Evolutionary conservation across 345 rosid genomes (phyloP).

Genomic region (Balakata baccata): DNA sequence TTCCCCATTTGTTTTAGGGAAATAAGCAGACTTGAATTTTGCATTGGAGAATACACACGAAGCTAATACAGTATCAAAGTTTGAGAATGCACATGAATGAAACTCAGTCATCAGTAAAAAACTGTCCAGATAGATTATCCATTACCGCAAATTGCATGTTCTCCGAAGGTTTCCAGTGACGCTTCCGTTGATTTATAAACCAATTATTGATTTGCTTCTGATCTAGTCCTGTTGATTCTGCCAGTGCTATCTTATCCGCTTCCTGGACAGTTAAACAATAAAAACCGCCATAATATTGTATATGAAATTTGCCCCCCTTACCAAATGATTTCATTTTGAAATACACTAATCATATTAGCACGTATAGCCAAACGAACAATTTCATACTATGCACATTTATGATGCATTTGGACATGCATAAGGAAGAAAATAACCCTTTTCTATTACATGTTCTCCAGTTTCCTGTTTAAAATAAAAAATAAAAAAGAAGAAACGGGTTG

Average conservation of each 20-base stretch:
- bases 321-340: too few species aligned
- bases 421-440: too few species aligned
- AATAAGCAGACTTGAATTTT: slow-evolving; percentile 10
- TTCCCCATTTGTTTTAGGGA: not conserved
- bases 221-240: slow-evolving; percentile 36
- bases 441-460: too few species aligned
- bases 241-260: slow-evolving; percentile 32
- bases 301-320: too few species aligned
- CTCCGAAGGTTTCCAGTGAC: slow-evolving; percentile 36
- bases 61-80: not conserved
- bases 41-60: slow-evolving; percentile 14
- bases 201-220: slow-evolving; percentile 38
- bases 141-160: slow-evolving; percentile 26
- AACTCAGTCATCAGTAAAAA: slow-evolving; percentile 20
- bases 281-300: not conserved
- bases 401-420: too few species aligned
- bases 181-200: slow-evolving; percentile 37
- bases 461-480: not conserved
- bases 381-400: too few species aligned
- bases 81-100: slow-evolving; percentile 17
- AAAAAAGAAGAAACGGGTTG: too few species aligned
- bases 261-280: slow-evolving; percentile 19
- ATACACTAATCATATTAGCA: too few species aligned
- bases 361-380: too few species aligned
- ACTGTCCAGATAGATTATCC: slow-evolving; percentile 30